Conservation (phyloP, 1,139 yeast species). For the Geotrichum candidum region DNA sequence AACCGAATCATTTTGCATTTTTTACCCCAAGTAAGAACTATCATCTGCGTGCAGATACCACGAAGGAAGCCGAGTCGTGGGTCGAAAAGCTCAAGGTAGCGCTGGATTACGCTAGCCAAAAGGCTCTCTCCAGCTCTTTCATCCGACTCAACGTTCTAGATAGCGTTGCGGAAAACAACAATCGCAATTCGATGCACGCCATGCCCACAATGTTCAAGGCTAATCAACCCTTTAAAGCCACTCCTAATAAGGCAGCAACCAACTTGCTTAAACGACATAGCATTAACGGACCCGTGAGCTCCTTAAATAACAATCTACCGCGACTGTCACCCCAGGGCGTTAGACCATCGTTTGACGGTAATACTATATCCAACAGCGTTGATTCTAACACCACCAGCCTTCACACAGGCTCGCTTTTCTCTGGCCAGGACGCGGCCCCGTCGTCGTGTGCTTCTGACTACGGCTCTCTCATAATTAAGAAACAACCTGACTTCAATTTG, state of each 20-base stretch:
- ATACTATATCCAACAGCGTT: not conserved
- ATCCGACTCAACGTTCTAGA: conserved; percentile 19
- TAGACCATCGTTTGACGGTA: not conserved
- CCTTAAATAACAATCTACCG: not conserved
- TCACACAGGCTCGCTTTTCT: conserved; percentile 1
- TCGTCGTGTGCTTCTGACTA: conserved; percentile 4
- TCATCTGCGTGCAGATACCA: conserved; percentile 41
- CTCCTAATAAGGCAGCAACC: not conserved
- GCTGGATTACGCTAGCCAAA: conserved; percentile 29
- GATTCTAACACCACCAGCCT: not conserved
- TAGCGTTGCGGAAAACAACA: not conserved
- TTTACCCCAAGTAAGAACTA: conserved; percentile 41
- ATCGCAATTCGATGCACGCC: not conserved
- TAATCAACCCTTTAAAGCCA: not conserved
- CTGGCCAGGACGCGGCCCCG: not conserved
- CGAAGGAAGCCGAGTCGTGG: conserved; percentile 42
- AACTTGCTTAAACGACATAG: conserved; percentile 4
- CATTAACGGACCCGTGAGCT: not conserved
- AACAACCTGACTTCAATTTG: not conserved
- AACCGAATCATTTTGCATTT: conserved; percentile 39
- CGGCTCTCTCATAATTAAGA: not conserved
- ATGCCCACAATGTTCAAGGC: not conserved
- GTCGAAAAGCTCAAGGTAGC: conserved; percentile 33
- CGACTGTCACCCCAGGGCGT: not conserved
- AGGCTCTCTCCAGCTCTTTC: conserved; percentile 25